Evolutionary conservation across 1,284 basidiomycete species (phyloP).

Genomic region (Microbotryum violaceum): DNA sequence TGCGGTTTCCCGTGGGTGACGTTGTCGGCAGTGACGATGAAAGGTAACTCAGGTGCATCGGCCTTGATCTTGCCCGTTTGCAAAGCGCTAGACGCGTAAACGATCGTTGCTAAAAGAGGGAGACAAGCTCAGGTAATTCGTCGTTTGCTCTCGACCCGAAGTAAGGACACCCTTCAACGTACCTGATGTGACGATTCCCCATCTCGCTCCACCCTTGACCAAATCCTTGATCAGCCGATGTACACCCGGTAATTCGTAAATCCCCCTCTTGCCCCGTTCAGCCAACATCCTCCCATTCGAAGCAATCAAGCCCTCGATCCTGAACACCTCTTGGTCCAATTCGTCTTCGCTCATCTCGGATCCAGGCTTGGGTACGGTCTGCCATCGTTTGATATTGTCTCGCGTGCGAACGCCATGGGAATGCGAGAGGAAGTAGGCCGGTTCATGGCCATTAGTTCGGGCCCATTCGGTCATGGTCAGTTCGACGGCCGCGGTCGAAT

Average conservation of each 20-base stretch:
- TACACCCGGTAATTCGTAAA: conserved; percentile 17
- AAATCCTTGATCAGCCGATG: conserved; percentile 10
- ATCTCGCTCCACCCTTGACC: conserved; percentile 19
- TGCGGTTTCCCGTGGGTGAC: conserved; percentile 68
- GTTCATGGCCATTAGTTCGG: conserved; percentile 19
- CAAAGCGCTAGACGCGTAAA: conserved; percentile 32
- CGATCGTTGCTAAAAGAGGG: conserved; percentile 19
- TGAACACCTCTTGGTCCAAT: conserved; percentile 14
- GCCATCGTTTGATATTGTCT: conserved; percentile 29
- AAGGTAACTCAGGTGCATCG: conserved; percentile 15
- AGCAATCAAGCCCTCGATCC: conserved; percentile 31
- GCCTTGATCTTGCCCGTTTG: conserved; percentile 26
- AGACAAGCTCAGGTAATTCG: not conserved
- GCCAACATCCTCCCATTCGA: conserved; percentile 21
- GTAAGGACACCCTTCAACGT: conserved; percentile 1
- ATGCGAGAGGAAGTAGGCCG: conserved; percentile 23
- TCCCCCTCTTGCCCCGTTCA: conserved; percentile 20
- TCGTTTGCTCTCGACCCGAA: not conserved
- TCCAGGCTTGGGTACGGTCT: conserved; percentile 20
- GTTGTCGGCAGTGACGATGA: conserved; percentile 63
- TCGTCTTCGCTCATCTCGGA: conserved; percentile 18
- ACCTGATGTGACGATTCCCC: conserved; percentile 33
- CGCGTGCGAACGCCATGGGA: conserved; percentile 29
- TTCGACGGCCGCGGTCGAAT: conserved; percentile 28
- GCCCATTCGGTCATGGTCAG: conserved; percentile 22